Conservation (phyloP, 768 basidiomycete species). For the Sarcodon aspratus region DNA sequence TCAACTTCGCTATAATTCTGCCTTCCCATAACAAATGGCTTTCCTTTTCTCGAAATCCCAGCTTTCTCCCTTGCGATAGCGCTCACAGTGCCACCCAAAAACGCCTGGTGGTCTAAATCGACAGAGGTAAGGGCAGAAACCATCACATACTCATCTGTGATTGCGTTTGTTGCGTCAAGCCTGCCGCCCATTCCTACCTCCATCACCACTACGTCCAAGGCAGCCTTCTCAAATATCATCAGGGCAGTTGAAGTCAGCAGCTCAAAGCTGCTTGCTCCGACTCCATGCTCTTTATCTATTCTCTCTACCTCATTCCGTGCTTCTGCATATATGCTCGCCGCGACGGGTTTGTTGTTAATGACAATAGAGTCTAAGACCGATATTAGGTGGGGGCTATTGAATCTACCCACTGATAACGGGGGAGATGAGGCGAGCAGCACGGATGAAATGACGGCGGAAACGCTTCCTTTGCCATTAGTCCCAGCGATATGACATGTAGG, state of each 20-base stretch:
- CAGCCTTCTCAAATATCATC: slow-evolving; percentile 51
- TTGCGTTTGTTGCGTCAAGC: slow-evolving; percentile 86
- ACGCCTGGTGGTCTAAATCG: slow-evolving; percentile 88
- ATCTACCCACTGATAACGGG: slow-evolving; percentile 61
- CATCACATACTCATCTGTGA: slow-evolving; percentile 57
- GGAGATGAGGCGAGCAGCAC: slow-evolving; percentile 48
- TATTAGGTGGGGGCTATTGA: slow-evolving; percentile 89
- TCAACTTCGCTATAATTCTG: slow-evolving; percentile 46
- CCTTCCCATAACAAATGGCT: slow-evolving; percentile 53
- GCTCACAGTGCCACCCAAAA: slow-evolving; percentile 67
- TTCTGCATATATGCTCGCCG: slow-evolving; percentile 30
- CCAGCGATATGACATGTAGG: slow-evolving; percentile 90
- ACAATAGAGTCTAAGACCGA: slow-evolving; percentile 66
- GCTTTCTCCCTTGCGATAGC: slow-evolving; percentile 79
- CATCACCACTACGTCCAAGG: slow-evolving; percentile 74
- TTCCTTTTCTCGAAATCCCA: slow-evolving; percentile 55
- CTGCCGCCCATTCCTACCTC: slow-evolving; percentile 96
- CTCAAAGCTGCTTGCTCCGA: slow-evolving; percentile 69
- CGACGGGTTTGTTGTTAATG: slow-evolving; percentile 47
- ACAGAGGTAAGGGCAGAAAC: slow-evolving; percentile 79
- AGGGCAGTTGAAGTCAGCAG: slow-evolving; percentile 76
- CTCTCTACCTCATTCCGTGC: slow-evolving; percentile 37
- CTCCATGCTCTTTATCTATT: slow-evolving; percentile 29
- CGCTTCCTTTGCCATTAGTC: slow-evolving; percentile 96
- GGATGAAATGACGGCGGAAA: slow-evolving; percentile 72